Evolutionary conservation across 352 stramenopile species (phyloP).

Genomic region (Thalassiosira livingstoniorum): DNA sequence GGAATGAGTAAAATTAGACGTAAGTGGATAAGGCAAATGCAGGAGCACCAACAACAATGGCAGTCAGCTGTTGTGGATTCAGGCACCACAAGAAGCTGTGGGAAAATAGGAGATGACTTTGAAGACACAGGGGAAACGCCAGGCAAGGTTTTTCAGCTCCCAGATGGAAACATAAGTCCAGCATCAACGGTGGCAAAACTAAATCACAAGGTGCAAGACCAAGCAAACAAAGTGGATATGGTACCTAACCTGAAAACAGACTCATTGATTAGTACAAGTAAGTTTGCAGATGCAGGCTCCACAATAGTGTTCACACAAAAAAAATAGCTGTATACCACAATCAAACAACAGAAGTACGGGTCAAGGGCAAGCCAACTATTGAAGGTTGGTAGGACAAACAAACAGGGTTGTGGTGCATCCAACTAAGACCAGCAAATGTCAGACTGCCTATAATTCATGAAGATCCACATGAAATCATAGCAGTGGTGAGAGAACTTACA

Average conservation of each 20-base stretch:
- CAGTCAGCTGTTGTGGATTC: neutral
- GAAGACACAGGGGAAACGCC: neutral
- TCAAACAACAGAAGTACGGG: neutral
- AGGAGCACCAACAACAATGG: neutral
- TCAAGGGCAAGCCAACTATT: neutral
- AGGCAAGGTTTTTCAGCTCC: slow-evolving; percentile 5
- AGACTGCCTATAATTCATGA: too few relatives aligned
- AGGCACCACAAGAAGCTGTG: neutral
- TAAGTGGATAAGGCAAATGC: too few relatives aligned
- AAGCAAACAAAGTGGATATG: slow-evolving; percentile 25
- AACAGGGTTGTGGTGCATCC: too few relatives aligned
- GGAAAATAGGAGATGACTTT: neutral
- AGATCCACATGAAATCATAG: too few relatives aligned
- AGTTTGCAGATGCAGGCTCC: slow-evolving; percentile 14
- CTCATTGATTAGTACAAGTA: slow-evolving; percentile 25
- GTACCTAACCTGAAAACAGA: slow-evolving; percentile 8
- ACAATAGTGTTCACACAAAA: slow-evolving; percentile 1
- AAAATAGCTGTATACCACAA: slow-evolving; percentile 8
- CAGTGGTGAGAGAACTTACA: neutral
- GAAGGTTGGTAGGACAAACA: neutral
- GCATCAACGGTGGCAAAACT: neutral
- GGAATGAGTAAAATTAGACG: too few relatives aligned
- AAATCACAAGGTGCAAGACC: slow-evolving; percentile 18
- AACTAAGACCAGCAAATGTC: too few relatives aligned
- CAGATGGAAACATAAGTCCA: neutral